A percentile compares a stretch with the other conserved stretches of the same genome.
phyloP scores from a whole-genome alignment of 306 rosid genomes.

The Fragaria nilgerrensis region DNA sequence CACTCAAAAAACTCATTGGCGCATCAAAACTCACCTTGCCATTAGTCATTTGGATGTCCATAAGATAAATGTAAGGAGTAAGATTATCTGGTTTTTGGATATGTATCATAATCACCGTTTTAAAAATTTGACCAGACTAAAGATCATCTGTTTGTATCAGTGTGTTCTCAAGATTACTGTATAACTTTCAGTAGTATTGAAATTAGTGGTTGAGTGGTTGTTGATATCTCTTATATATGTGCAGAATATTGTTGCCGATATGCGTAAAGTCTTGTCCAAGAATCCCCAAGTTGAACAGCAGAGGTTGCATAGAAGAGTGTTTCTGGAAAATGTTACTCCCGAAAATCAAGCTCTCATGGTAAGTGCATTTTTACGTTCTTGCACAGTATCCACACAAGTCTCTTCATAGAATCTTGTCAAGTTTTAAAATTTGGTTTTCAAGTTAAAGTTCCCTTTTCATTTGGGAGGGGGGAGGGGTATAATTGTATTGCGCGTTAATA shows the following conservation, averaged over 20 bases:
- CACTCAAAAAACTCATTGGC: constrained; percentile 94
- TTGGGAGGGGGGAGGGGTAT: background rate
- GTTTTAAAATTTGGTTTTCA: background rate
- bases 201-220: background rate
- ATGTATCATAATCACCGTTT: background rate
- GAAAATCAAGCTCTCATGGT: constrained; percentile 93
- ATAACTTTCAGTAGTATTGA: background rate
- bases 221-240: constrained; percentile 24
- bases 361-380: constrained; percentile 36
- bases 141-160: constrained; percentile 4
- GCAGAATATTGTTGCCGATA: constrained; percentile 93
- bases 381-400: background rate
- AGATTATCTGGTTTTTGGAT: background rate
- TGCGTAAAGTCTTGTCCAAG: constrained; percentile 95
- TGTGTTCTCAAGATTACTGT: background rate
- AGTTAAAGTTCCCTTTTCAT: background rate
- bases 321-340: constrained; percentile 73
- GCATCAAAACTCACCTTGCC: constrained; percentile 89
- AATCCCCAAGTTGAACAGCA: constrained; percentile 95
- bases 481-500: background rate
- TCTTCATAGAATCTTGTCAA: background rate
- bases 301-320: constrained; percentile 93
- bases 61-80: constrained; percentile 73
- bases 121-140: background rate
- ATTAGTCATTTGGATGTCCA: constrained; percentile 89